Base-by-base conservation (phyloP, 139 green algal species). In the Chlorella sp. region DNA sequence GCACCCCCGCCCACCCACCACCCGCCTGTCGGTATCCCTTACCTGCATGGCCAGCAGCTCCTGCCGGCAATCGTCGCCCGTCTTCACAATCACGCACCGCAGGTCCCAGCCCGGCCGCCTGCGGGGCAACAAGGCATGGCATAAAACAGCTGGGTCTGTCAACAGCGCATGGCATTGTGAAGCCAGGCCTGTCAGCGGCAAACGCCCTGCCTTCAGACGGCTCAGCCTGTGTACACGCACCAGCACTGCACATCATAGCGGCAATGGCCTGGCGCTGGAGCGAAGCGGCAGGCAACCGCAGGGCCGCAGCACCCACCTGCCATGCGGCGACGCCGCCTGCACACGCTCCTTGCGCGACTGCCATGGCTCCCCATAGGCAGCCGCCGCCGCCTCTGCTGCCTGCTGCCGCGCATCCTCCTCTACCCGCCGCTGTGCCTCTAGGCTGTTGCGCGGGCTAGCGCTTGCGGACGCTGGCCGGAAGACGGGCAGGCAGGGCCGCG, bases 21-120 rank as follows among this genome's bases (percentile, higher is more conserved):
- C n/a, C n/a, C n/a, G n/a, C n/a, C n/a, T n/a, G n/a, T n/a, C n/a
- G n/a, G n/a, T n/a, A n/a, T n/a, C n/a, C n/a, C n/a, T n/a, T n/a
- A 55, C 44, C 44, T 55, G 84, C 90, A 98, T 90, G 12, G 97
- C 97, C 79, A 99, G 92, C 71, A 98, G 91, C 93, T 99, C 97
- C 90, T 99, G 97, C 26, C 97, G 86, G 90, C 97, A 99, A 89
- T 99, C 97, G 84, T 99, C 97, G 0, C 97, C 97, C 38, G 87
- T 93, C 90, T 99, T 99, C n/a, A 99, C 96, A 80, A 99, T 98
- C n/a, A 98, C 89, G n/a, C 89, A 92, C 15, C 93, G 85, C 82
- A 99, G 75, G 60, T 92, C 90, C 97, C 97, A 99, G 25, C 95
- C 96, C 13, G 92, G 88, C 4, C 91, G 89, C 36, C 76, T 81